Evolutionary conservation across 2,329 filamentous ascomycete species (phyloP).

Genomic region (Diatrype stigma): DNA sequence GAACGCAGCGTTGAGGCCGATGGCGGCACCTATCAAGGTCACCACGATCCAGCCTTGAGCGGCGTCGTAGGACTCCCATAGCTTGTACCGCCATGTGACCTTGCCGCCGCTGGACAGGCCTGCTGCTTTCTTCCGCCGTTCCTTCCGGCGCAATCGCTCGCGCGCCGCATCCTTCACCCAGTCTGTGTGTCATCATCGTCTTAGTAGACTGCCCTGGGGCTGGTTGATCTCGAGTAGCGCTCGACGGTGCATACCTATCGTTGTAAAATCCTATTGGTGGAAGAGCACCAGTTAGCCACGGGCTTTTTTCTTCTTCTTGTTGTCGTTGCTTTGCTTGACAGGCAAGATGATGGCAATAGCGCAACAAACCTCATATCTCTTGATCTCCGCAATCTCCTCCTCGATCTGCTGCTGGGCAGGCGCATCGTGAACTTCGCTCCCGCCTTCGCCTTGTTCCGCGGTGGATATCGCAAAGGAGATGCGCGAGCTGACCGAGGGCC

Average conservation of each 20-base stretch:
- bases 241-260: constrained; percentile 58
- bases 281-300: constrained; percentile 6
- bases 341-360: constrained; percentile 1
- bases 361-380: constrained; percentile 74
- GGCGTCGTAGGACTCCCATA: constrained; percentile 88
- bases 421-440: constrained; percentile 31
- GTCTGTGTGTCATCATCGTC: constrained; percentile 51
- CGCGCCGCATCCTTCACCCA: constrained; percentile 97
- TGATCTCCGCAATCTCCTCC: constrained; percentile 96
- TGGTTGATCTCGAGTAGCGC: neutral
- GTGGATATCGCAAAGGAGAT: constrained; percentile 64
- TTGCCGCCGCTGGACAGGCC: constrained; percentile 68
- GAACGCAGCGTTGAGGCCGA: constrained; percentile 88
- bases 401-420: constrained; percentile 69
- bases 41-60: constrained; percentile 98
- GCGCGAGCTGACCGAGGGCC: constrained; percentile 57
- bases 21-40: constrained; percentile 85
- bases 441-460: constrained; percentile 58
- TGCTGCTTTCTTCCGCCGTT: constrained; percentile 66
- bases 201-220: constrained; percentile 26
- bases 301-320: no score
- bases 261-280: constrained; percentile 74
- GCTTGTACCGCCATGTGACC: constrained; percentile 71
- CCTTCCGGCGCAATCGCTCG: constrained; percentile 78
- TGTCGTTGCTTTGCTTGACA: constrained; percentile 3